Evolutionary conservation across 164 flowering plant species (phyloP), one percentile per base, ranked within the genome.

Genomic region (Magnolia officinalis): DNA sequence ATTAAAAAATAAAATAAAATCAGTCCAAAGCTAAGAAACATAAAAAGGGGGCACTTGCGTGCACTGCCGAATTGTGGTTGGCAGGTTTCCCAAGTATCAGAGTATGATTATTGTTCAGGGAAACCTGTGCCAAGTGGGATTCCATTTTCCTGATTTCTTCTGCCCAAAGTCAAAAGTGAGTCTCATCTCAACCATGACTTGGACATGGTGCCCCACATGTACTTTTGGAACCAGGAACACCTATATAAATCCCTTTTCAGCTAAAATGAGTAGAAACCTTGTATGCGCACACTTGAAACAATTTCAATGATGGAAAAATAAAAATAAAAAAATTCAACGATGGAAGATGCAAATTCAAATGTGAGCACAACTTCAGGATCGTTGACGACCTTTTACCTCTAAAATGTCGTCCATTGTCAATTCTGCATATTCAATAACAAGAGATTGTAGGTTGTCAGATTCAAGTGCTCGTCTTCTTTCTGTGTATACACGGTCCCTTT

Each of bases 381-480:
- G 61, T 16, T 11, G 61, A 55, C 0, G 61, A 66, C 31, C 45
- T 66, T 11, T 68, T 78, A 95, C 98, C 90, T 92, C 96, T 76
- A 96, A 84, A 80, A 96, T 96, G 83, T 96, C 98, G 84, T 96
- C 97, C 97, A 96, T 94, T 67, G 99, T 96, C 81, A 96, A 71
- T 82, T 96, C 99, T 74, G 99, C 98, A 86, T 94, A 96, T 82
- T 96, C 99, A 78, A 93, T 85, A 21, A 96, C 82, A 77, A 96
- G 97, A 82, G 95, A 79, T 78, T 93, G 90, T 31, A 96, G 90
- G 76, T 85, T 85, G 74, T 93, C 95, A 72, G 99, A 90, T 83
- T 89, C 82, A 75, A 96, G 95, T 63, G 99, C 99, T 76, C 99
- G 88, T 75, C 97, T 91, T 87, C 98, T 89, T 86, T 96, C 99